Evolutionary conservation across 345 rosid genomes (phyloP).

Genomic region (Moricandia arvensis): DNA sequence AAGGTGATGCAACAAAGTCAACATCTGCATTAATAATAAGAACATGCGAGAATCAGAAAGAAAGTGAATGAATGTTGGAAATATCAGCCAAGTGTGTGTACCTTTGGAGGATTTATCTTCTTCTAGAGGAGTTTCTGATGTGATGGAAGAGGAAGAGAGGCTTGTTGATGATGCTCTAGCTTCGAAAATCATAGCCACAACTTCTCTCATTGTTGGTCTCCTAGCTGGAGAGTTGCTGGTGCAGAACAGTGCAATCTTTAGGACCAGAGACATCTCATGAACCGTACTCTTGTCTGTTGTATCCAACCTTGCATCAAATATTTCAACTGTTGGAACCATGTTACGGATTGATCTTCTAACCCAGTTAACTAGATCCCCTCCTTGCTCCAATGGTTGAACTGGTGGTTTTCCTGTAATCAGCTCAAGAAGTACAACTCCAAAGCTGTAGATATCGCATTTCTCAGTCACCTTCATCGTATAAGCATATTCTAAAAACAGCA

Average conservation of each 20-base stretch:
- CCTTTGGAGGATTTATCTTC: constrained; percentile 15
- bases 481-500: constrained; percentile 59
- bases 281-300: constrained; percentile 38
- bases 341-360: constrained; percentile 58
- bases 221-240: constrained; percentile 58
- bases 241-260: constrained; percentile 80
- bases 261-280: constrained; percentile 61
- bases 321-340: constrained; percentile 43
- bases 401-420: constrained; percentile 70
- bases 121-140: constrained; percentile 48
- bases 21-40: constrained; percentile 20
- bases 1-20: constrained; percentile 30
- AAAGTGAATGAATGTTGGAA: constrained; percentile 39
- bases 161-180: constrained; percentile 41
- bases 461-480: constrained; percentile 92
- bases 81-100: constrained; percentile 9
- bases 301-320: constrained; percentile 58
- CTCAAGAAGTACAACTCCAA: constrained; percentile 72
- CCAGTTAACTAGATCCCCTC: constrained; percentile 81
- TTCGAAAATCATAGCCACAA: constrained; percentile 67
- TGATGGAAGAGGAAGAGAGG: constrained; percentile 35
- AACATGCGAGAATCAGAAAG: constrained; percentile 11
- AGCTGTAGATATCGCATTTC: constrained; percentile 82
- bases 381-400: constrained; percentile 77
- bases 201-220: constrained; percentile 78